A percentile compares a stretch with the other conserved stretches of the same genome.
These are phyloP conservation scores for Sphaerosporella brunnea DNA, from an alignment of 495 filamentous ascomycete genomes.

Conservation along the genomic window DNA sequence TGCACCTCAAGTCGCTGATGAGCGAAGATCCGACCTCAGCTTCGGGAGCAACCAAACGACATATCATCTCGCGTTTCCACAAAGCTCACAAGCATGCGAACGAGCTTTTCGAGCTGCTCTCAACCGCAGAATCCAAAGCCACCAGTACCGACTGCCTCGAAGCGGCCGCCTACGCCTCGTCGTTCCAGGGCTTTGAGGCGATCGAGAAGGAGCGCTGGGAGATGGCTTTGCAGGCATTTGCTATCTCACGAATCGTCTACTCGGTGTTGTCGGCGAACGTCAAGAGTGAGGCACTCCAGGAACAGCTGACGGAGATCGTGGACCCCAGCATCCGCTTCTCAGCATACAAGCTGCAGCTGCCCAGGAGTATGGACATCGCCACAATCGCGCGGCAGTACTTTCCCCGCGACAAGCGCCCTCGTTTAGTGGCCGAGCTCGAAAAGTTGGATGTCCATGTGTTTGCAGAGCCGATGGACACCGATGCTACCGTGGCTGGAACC, in stretches of 20 bases:
- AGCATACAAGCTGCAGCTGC: constrained; percentile 73
- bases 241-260: constrained; percentile 68
- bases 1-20: constrained; percentile 77
- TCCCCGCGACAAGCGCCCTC: constrained; percentile 37
- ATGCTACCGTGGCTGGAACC: constrained; percentile 41
- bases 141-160: constrained; percentile 60
- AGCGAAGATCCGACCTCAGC: constrained; percentile 61
- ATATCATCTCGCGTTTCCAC: constrained; percentile 69
- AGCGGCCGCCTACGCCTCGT: constrained; percentile 63
- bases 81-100: constrained; percentile 59
- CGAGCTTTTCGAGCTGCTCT: constrained; percentile 46
- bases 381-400: constrained; percentile 62
- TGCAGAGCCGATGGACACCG: constrained; percentile 39
- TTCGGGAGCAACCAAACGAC: constrained; percentile 58
- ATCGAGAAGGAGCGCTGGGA: constrained; percentile 85
- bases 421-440: constrained; percentile 48
- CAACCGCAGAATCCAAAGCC: constrained; percentile 40
- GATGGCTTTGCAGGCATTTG: constrained; percentile 52
- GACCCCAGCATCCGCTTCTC: constrained; percentile 90
- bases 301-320: constrained; percentile 65
- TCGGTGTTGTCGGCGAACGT: constrained; percentile 38
- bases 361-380: constrained; percentile 62
- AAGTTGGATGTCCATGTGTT: constrained; percentile 55
- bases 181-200: constrained; percentile 52
- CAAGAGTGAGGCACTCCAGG: constrained; percentile 60